Conservation (phyloP, 305 asterid species). For the Coffea humblotiana region DNA sequence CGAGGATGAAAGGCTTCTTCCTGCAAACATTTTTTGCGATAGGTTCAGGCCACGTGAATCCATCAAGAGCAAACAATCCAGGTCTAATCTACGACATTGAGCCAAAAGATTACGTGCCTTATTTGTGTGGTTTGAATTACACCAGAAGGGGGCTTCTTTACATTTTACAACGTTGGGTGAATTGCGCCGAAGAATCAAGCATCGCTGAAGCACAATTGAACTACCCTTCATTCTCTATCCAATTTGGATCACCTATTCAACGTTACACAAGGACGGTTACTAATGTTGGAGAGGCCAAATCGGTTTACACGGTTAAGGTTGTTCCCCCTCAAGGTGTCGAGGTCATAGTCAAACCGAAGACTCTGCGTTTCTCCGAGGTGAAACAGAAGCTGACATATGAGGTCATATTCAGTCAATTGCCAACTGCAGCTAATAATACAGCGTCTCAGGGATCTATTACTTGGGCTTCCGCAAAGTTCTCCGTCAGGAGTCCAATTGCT, state of each 20-base stretch:
- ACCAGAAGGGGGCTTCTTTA: conserved; percentile 4
- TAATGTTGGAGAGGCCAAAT: conserved; percentile 39
- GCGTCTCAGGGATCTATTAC: no score
- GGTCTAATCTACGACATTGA: conserved; percentile 32
- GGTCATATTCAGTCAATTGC: conserved; percentile 25
- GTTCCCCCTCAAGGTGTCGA: conserved; percentile 36
- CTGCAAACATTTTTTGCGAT: conserved; percentile 24
- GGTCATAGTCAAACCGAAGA: conserved; percentile 32
- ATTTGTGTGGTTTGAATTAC: conserved; percentile 32
- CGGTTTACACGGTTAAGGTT: conserved; percentile 31
- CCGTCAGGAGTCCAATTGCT: no score
- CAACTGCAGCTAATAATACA: conserved; percentile 6
- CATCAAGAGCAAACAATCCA: conserved; percentile 34
- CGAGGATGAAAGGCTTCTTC: conserved; percentile 24
- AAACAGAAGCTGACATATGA: conserved; percentile 30
- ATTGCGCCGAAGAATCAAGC: conserved; percentile 20
- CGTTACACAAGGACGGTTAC: conserved; percentile 47
- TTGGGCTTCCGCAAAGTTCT: no score
- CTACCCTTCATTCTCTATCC: conserved; percentile 50
- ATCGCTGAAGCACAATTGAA: conserved; percentile 39
- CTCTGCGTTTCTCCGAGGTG: conserved; percentile 20
- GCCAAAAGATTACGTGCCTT: conserved; percentile 26
- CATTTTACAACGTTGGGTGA: conserved; percentile 15
- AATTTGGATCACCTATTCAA: conserved; percentile 19
- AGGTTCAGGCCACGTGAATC: conserved; percentile 42